Evolutionary conservation across 2,329 filamentous ascomycete species (phyloP).

Genomic region (Verticillium tricorpus): DNA sequence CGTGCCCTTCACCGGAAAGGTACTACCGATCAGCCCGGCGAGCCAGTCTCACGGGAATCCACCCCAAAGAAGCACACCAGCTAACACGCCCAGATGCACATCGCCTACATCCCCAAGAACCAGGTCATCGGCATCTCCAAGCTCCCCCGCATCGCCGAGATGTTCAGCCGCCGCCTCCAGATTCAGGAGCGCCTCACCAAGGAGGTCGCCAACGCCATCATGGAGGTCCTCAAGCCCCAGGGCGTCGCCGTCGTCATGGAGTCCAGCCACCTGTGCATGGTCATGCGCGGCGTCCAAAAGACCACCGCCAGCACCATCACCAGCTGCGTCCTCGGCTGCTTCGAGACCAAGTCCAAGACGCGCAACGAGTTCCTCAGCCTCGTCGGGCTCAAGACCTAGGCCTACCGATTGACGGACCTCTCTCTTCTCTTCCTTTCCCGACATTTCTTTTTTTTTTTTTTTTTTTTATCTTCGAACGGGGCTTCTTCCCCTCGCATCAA

Average conservation of each 20-base stretch:
- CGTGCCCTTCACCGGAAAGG: constrained; percentile 94
- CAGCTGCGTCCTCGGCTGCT: constrained; percentile 95
- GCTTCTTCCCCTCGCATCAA: neutral
- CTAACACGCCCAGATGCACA: constrained; percentile 72
- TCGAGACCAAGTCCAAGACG: constrained; percentile 88
- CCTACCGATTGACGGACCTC: no score
- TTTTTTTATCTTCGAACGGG: neutral
- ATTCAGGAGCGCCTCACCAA: constrained; percentile 96
- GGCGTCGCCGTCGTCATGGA: constrained; percentile 98
- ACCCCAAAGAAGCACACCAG: neutral
- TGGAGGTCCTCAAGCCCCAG: constrained; percentile 87
- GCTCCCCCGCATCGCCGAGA: constrained; percentile 89
- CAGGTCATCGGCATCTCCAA: constrained; percentile 95
- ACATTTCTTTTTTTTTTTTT: constrained; percentile 9
- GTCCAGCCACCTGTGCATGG: constrained; percentile 95
- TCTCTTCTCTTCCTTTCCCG: constrained; percentile 4
- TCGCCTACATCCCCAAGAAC: constrained; percentile 91
- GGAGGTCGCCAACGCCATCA: constrained; percentile 90
- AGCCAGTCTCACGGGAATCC: no score
- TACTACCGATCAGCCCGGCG: constrained; percentile 31
- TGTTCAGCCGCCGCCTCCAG: constrained; percentile 90
- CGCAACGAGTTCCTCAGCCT: constrained; percentile 93
- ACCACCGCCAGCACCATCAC: constrained; percentile 83
- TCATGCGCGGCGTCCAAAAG: constrained; percentile 98
- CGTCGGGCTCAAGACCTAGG: constrained; percentile 45